A percentile compares a stretch with the other conserved stretches of the same genome.
These are phyloP conservation scores for Pezicula rhizophila DNA, from an alignment of 2,329 filamentous ascomycete genomes.

Conservation along the genomic window DNA sequence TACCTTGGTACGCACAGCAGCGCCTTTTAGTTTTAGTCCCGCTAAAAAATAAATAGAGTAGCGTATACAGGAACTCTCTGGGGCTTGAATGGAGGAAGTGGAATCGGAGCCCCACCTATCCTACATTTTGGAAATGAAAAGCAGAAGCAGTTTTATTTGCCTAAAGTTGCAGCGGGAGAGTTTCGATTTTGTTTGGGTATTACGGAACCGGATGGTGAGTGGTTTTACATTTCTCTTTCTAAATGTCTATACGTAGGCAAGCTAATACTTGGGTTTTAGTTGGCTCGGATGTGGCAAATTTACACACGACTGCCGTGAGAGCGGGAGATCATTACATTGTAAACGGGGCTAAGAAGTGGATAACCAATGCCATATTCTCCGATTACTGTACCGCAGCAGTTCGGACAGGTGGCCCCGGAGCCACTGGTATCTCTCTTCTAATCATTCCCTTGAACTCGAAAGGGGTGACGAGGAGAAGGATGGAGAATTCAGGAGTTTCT, in stretches of 20 bases:
- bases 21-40: too few relatives aligned
- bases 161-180: constrained; percentile 50
- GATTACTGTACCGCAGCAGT: constrained; percentile 58
- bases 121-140: constrained; percentile 54
- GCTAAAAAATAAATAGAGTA: too few relatives aligned
- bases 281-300: constrained; percentile 58
- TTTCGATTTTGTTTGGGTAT: constrained; percentile 59
- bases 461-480: constrained; percentile 47
- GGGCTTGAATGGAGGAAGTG: constrained; percentile 51
- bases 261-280: constrained; percentile 28
- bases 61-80: constrained; percentile 52
- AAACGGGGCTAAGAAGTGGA: constrained; percentile 66
- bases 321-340: constrained; percentile 51
- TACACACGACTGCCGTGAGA: constrained; percentile 51
- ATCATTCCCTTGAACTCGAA: constrained; percentile 45
- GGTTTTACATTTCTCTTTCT: constrained; percentile 12
- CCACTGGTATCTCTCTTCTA: constrained; percentile 48
- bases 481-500: constrained; percentile 61
- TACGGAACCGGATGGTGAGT: constrained; percentile 51
- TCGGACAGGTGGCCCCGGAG: constrained; percentile 49
- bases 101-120: constrained; percentile 59
- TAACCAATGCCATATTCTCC: constrained; percentile 56
- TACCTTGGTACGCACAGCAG: too few relatives aligned
- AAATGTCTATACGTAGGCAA: constrained; percentile 39
- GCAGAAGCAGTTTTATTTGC: constrained; percentile 55